Base-by-base conservation (phyloP, 192 early-diverging fungal genomes). In the Linderina pennispora region DNA sequence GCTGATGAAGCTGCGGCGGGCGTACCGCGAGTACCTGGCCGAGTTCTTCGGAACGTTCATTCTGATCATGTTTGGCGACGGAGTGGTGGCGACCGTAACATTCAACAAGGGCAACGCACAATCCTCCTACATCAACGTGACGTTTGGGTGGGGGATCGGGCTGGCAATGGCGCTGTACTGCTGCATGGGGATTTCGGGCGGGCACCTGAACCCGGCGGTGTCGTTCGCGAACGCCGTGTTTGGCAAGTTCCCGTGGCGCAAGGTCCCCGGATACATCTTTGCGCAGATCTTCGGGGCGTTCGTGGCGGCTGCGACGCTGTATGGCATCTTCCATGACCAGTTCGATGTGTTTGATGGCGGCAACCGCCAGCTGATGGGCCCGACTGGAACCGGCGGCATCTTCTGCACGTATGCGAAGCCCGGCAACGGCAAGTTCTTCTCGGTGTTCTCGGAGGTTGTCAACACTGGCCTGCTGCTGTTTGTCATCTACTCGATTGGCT, bases 201-300 rank as follows among this genome's bases (percentile, higher is more conserved):
- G 73, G 14, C 87, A 89, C 55, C 45, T 89, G 42, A 89, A 89
- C 66, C 87, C 87, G 17, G 85, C 85, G 1, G 81, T 89, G 32
- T 82, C 85, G 4, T 61, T 87, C 23, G 68, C 81, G 5, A 70
- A 81, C 43, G 83, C 79, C 10, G 48, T 79, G 8, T 81, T 80
- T 60, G 77, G 81, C 28, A 77, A 79, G 41, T 86, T 90, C 53
- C 65, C 83, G 16, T 82, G 79, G 66, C 56, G 75, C 36, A 84
- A 87, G 59, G 78, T 87, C 8, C 74, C 78, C 2, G 49, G 70
- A 22, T 88, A 80, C 65, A 80, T 79, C 24, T 28, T 79, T 11
- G 62, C 84, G 19, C 87, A 90, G 74, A 40, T 80, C 37, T 47
- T 80, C 10, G 87, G 87, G 41, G 87, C 85, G 4, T 86, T 90